Evolutionary conservation across 176 grass and related monocot species (phyloP).

Genomic region (Carex littledalei): DNA sequence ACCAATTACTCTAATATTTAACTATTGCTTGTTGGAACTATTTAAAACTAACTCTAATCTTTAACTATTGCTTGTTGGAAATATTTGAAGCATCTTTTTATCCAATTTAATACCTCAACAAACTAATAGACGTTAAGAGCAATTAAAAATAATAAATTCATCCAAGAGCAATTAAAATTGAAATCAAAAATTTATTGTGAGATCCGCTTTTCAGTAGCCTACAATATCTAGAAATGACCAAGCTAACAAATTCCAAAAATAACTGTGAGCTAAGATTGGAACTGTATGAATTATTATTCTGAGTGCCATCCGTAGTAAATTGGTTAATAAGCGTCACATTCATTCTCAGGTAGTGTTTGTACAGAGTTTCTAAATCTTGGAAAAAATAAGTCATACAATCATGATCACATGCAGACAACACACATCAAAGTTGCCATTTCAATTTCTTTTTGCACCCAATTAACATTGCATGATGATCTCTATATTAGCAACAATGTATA

Average conservation of each 20-base stretch:
- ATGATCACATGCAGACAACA: background rate
- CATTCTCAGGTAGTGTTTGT: background rate
- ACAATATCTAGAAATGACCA: background rate
- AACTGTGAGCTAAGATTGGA: background rate
- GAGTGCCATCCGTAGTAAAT: background rate
- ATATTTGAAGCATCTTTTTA: too few relatives aligned
- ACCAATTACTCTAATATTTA: too few relatives aligned
- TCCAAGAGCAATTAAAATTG: too few relatives aligned
- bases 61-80: too few relatives aligned
- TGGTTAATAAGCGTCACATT: background rate
- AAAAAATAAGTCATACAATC: constrained; percentile 11
- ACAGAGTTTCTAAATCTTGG: background rate
- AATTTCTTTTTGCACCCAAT: background rate
- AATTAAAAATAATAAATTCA: too few relatives aligned
- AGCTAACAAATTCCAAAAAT: constrained; percentile 3
- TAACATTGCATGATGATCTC: background rate
- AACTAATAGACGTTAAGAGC: too few relatives aligned
- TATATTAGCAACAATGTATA: constrained; percentile 24
- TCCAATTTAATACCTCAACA: too few relatives aligned
- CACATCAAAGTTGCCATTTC: background rate
- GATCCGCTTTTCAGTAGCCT: background rate
- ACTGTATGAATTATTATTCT: background rate
- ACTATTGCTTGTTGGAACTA: too few relatives aligned
- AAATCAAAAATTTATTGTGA: background rate
- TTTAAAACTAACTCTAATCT: too few relatives aligned